Conservation (phyloP, 352 stramenopile species). For the Pythium angustatum region DNA sequence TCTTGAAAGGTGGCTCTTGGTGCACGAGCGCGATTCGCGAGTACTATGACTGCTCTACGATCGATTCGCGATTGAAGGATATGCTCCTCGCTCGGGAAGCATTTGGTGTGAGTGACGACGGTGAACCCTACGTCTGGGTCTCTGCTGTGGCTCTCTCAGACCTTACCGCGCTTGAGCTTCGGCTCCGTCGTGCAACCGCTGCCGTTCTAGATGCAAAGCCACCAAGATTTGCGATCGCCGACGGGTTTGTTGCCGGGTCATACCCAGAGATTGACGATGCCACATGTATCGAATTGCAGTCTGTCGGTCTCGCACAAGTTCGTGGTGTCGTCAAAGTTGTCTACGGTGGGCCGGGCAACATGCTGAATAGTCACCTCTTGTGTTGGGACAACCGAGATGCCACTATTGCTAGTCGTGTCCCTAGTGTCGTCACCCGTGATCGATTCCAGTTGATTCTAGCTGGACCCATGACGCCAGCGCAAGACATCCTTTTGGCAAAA, state of each 20-base stretch:
- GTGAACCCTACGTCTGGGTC: background rate
- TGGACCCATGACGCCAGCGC: conserved; percentile 17
- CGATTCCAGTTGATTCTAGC: conserved; percentile 28
- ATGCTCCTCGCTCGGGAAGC: background rate
- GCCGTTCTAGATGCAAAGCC: background rate
- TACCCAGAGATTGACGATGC: conserved; percentile 3
- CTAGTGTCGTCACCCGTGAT: background rate
- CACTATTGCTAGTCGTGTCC: conserved; percentile 17
- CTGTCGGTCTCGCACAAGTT: conserved; percentile 21
- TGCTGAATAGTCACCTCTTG: conserved; percentile 27
- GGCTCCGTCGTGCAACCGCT: background rate
- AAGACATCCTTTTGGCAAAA: conserved; percentile 18
- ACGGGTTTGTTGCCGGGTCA: background rate
- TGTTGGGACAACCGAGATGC: conserved; percentile 28
- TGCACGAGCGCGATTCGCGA: background rate
- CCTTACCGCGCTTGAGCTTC: background rate
- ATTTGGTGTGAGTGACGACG: background rate
- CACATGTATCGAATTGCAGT: conserved; percentile 15
- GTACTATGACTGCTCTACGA: background rate
- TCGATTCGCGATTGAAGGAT: background rate
- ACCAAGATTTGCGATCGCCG: background rate
- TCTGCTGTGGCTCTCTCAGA: background rate
- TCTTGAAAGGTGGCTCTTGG: background rate
- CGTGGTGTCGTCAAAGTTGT: conserved; percentile 27
- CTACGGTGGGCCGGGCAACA: conserved; percentile 25